These are phyloP conservation scores for Phytophthora pistaciae DNA, from an alignment of 352 stramenopile species.

Conservation along the genomic window DNA sequence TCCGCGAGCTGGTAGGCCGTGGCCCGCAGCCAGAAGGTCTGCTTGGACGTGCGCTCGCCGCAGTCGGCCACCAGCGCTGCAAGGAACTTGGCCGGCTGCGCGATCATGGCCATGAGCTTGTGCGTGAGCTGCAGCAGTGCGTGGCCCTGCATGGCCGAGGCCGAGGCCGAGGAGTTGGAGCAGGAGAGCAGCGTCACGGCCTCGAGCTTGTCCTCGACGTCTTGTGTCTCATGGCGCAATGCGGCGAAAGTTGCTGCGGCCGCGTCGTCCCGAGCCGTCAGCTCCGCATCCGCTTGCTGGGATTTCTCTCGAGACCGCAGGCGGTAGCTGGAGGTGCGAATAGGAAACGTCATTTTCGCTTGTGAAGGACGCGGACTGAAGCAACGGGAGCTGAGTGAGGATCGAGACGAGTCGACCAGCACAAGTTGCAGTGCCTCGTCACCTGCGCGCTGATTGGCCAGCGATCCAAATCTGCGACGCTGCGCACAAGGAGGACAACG, in stretches of 20 bases:
- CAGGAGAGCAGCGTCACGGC: background rate
- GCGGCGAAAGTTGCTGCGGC: constrained; percentile 8
- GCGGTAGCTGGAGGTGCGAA: constrained; percentile 42
- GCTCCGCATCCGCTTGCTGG: constrained; percentile 10
- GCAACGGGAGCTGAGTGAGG: background rate
- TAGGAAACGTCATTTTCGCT: constrained; percentile 69
- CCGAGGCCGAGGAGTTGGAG: too few relatives aligned
- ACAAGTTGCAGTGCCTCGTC: constrained; percentile 21
- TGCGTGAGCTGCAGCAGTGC: constrained; percentile 49
- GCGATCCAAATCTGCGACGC: constrained; percentile 42
- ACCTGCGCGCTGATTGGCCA: constrained; percentile 22
- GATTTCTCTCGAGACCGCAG: constrained; percentile 42
- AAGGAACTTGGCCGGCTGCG: constrained; percentile 57
- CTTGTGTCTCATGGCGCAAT: constrained; percentile 16
- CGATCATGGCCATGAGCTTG: constrained; percentile 59
- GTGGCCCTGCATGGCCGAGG: constrained; percentile 10
- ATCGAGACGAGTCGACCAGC: background rate
- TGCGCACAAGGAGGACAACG: constrained; percentile 17
- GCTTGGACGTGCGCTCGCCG: constrained; percentile 25
- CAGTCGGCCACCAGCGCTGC: constrained; percentile 46
- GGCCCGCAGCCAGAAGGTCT: constrained; percentile 43
- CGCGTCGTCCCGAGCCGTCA: constrained; percentile 24
- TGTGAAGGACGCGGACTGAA: constrained; percentile 28
- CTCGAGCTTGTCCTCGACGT: constrained; percentile 13
- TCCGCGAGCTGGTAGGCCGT: constrained; percentile 45